A percentile compares a stretch with the other conserved stretches of the same genome.
These are phyloP conservation scores for Piper longum DNA, from an alignment of 164 flowering plant species.

Conservation along the genomic window DNA sequence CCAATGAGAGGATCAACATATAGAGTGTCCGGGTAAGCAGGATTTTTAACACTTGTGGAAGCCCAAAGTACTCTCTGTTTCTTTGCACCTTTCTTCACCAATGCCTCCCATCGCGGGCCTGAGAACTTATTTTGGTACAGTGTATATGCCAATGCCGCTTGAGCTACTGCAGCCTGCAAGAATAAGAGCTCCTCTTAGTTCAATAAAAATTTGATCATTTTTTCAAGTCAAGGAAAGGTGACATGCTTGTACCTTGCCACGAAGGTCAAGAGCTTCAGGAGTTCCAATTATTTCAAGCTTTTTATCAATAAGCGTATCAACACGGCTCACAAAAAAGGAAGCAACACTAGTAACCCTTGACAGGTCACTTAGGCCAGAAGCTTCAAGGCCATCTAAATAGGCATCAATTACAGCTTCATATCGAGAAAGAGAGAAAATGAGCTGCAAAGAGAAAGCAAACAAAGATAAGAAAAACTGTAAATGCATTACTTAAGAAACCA, in stretches of 20 bases:
- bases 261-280: constrained; percentile 87
- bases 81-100: constrained; percentile 98
- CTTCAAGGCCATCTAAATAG: constrained; percentile 95
- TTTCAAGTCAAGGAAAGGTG: too few species aligned
- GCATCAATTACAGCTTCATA: constrained; percentile 98
- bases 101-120: constrained; percentile 98
- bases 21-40: constrained; percentile 85
- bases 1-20: constrained; percentile 96
- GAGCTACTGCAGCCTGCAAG: constrained; percentile 93
- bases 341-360: constrained; percentile 98
- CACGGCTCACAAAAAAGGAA: constrained; percentile 96
- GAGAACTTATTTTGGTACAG: constrained; percentile 97
- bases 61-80: constrained; percentile 99
- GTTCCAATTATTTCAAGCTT: constrained; percentile 88
- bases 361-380: constrained; percentile 78
- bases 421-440: constrained; percentile 85
- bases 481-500: not conserved
- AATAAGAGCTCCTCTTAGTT: not conserved
- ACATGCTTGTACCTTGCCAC: constrained; percentile 63
- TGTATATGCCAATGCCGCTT: constrained; percentile 86
- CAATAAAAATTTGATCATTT: not conserved
- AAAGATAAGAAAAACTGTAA: not conserved
- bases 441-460: constrained; percentile 39
- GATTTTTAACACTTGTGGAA: constrained; percentile 95
- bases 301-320: constrained; percentile 88